Conservation (phyloP, 805 yeast species). For the Candida incommunis region DNA sequence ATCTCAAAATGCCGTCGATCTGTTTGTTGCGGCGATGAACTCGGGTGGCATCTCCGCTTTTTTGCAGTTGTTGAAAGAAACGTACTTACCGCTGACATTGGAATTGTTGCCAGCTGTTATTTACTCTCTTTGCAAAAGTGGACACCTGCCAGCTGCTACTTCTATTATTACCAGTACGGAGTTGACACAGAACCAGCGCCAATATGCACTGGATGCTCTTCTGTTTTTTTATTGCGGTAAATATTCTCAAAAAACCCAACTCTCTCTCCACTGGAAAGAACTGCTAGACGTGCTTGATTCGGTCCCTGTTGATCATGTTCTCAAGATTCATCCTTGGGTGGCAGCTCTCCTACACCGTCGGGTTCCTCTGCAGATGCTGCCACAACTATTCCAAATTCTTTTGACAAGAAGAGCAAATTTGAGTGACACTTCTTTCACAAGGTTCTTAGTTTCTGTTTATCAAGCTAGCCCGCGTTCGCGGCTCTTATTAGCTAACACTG, state of each 20-base stretch:
- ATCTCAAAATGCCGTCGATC: not conserved
- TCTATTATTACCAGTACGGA: not conserved
- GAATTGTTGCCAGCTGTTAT: not conserved
- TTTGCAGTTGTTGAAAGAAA: not conserved
- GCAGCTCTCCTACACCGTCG: not conserved
- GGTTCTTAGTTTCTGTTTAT: not conserved
- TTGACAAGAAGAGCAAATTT: not conserved
- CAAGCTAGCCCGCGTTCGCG: not conserved
- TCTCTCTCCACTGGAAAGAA: not conserved
- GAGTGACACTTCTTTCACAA: not conserved
- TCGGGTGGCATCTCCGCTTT: not conserved
- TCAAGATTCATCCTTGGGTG: not conserved
- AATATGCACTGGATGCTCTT: not conserved
- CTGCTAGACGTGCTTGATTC: not conserved
- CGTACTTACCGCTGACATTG: not conserved
- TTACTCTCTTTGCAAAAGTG: not conserved
- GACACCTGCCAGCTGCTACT: not conserved
- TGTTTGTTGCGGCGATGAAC: not conserved
- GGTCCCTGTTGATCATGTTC: conserved; percentile 1
- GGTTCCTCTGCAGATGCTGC: not conserved
- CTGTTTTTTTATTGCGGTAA: not conserved
- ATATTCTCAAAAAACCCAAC: not conserved
- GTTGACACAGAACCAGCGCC: not conserved
- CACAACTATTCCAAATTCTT: not conserved
- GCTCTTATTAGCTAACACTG: not conserved